Base-by-base conservation (phyloP, 2,329 filamentous ascomycete genomes). In the Ophiostoma tasmaniense region DNA sequence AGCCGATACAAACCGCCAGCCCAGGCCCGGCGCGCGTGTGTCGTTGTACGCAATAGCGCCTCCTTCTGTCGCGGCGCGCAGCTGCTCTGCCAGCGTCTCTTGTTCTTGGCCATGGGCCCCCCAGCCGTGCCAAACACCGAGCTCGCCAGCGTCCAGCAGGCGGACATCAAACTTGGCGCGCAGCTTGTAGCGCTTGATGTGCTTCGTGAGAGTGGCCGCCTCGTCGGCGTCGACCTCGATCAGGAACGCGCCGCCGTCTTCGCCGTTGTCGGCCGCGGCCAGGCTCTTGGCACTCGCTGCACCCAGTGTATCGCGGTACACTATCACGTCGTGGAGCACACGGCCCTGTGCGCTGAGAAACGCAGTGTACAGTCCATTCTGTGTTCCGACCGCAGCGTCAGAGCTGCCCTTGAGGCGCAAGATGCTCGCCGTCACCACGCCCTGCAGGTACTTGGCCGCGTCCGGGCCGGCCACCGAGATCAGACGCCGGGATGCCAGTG, bases 311-410 rank as follows among this genome's bases (percentile, higher is more conserved):
- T 86, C 80, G 0, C 88, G 89, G 81, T 97, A 97, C 65, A 99
- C 83, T 78, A 98, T 96, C 67, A 93, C 90, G 79, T 99, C 95
- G 80, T 94, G 87, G 61, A 97, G 81, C 11, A 99, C 85, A 69
- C 93, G 87, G 59, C 95, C 95, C 71, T 87, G 87, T 8, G 94
- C 92, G 73, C 90, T 96, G 59, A 99, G 83, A 75, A 99, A 97
- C 0, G 89, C 92, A 7, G 90, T 84, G 79, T 96, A 98, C 77
- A 90, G 88, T 3, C 87, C 89, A 0, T 80, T 79, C 3, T 65
- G 66, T 8, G 30, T 62, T 8, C 25, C 20, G 5, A 20, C 10
- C 10, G 45, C 28, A 17, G 13, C 78, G 45, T 55, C 13, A 62
- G 71, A 39, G 80, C 72, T 33, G 71, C 75, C 8, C 22, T 59